Percentiles rank a stretch among this genome's conserved stretches.
Conservation (phyloP, 495 filamentous ascomycete genomes). For the Chaetomium tenue region DNA sequence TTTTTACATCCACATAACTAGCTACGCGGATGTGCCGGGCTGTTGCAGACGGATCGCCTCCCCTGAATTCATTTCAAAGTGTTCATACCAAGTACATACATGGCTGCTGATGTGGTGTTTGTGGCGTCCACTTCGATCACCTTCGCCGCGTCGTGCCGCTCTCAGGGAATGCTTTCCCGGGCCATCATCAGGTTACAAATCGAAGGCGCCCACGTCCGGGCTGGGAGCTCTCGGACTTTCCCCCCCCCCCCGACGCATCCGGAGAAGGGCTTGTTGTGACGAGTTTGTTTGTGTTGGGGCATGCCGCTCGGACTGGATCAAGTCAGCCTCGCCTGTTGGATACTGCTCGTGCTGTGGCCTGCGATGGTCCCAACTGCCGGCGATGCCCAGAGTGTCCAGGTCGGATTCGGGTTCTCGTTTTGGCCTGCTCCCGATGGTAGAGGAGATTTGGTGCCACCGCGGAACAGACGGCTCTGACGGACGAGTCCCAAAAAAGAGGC, state of each 20-base stretch:
- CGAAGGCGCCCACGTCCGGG: background rate
- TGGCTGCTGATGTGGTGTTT: background rate
- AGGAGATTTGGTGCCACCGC: background rate
- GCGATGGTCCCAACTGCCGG: slow-evolving; percentile 3
- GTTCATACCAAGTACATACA: background rate
- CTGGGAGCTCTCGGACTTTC: background rate
- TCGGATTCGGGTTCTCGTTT: background rate
- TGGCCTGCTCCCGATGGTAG: background rate
- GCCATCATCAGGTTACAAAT: background rate
- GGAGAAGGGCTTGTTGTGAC: background rate
- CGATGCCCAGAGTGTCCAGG: background rate
- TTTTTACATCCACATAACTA: background rate
- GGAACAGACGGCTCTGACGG: background rate
- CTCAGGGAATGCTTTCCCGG: background rate
- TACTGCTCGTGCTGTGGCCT: background rate
- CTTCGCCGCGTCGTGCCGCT: slow-evolving; percentile 6
- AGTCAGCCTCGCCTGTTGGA: too few relatives aligned
- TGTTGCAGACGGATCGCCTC: background rate
- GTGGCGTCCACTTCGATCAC: background rate
- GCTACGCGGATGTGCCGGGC: background rate
- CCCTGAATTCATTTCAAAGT: background rate
- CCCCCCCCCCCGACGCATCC: background rate
- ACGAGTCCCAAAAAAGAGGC: background rate
- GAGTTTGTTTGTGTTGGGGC: background rate
- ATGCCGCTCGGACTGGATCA: too few relatives aligned